These are phyloP conservation scores for Ogataea polymorpha DNA, from an alignment of 805 yeast species.

Conservation along the genomic window DNA sequence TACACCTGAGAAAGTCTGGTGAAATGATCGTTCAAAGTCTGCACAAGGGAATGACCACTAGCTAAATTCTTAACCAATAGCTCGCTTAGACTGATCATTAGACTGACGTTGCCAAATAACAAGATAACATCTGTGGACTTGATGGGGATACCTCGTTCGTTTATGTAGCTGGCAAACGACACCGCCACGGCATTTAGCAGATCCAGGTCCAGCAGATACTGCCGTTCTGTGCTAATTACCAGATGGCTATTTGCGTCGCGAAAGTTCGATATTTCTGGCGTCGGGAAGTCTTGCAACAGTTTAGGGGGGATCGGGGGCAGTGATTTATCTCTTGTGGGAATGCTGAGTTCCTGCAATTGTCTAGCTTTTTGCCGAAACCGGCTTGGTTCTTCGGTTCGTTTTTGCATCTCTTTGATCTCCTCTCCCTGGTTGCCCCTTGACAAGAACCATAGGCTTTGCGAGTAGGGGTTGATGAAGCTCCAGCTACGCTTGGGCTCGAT, in stretches of 20 bases:
- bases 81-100: constrained; percentile 37
- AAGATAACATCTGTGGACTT: constrained; percentile 34
- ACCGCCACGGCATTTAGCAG: constrained; percentile 33
- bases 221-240: constrained; percentile 34
- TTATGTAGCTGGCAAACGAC: constrained; percentile 30
- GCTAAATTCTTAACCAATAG: constrained; percentile 24
- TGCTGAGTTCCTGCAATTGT: not conserved
- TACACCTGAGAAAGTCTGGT: constrained; percentile 25
- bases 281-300: constrained; percentile 33
- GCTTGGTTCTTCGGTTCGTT: constrained; percentile 13
- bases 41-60: not conserved
- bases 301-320: constrained; percentile 14
- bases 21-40: constrained; percentile 14
- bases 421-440: constrained; percentile 35
- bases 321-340: not conserved
- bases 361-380: not conserved
- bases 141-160: constrained; percentile 31
- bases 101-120: constrained; percentile 43
- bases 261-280: not conserved
- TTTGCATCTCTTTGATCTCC: constrained; percentile 32
- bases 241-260: constrained; percentile 2
- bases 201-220: constrained; percentile 31
- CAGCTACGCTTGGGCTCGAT: constrained; percentile 1
- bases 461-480: constrained; percentile 36
- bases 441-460: constrained; percentile 40